These are phyloP conservation scores for Lepidium aucheri DNA, from an alignment of 345 rosid species.

Conservation along the genomic window DNA sequence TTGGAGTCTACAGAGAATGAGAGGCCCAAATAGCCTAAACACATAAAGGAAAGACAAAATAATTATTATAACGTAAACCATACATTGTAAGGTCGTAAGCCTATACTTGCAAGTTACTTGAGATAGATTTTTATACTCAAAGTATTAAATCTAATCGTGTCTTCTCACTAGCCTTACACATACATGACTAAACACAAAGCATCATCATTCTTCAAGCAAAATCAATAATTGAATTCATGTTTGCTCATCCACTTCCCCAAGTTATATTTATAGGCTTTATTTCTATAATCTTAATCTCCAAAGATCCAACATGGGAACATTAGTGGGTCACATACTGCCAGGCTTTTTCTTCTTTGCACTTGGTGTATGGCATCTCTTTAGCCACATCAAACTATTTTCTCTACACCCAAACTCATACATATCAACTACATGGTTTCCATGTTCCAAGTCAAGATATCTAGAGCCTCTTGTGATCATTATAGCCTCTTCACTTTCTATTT, in stretches of 20 bases:
- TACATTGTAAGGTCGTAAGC: neutral
- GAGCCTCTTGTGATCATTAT: slow-evolving; percentile 60
- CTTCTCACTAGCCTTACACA: slow-evolving; percentile 20
- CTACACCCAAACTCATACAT: slow-evolving; percentile 44
- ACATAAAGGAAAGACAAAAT: neutral
- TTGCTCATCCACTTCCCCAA: neutral
- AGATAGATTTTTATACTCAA: neutral
- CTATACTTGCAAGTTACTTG: slow-evolving; percentile 24
- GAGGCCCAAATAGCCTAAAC: slow-evolving; percentile 1
- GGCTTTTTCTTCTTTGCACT: slow-evolving; percentile 55
- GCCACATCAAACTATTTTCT: slow-evolving; percentile 52
- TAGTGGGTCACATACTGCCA: slow-evolving; percentile 71
- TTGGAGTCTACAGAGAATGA: neutral
- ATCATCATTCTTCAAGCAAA: slow-evolving; percentile 29
- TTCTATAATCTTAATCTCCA: neutral
- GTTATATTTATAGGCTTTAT: slow-evolving; percentile 2
- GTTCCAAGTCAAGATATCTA: slow-evolving; percentile 38
- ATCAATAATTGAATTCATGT: slow-evolving; percentile 5
- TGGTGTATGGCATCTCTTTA: slow-evolving; percentile 79
- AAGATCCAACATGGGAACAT: slow-evolving; percentile 49
- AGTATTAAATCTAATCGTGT: slow-evolving; percentile 8
- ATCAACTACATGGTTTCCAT: slow-evolving; percentile 57
- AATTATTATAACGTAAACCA: slow-evolving; percentile 6
- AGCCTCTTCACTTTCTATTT: slow-evolving; percentile 48
- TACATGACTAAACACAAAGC: slow-evolving; percentile 9